Percentiles rank a stretch among this genome's conserved stretches.
Evolutionary conservation across 2,329 filamentous ascomycete genomes (phyloP).

Genomic region (Verticillium nubilum): DNA sequence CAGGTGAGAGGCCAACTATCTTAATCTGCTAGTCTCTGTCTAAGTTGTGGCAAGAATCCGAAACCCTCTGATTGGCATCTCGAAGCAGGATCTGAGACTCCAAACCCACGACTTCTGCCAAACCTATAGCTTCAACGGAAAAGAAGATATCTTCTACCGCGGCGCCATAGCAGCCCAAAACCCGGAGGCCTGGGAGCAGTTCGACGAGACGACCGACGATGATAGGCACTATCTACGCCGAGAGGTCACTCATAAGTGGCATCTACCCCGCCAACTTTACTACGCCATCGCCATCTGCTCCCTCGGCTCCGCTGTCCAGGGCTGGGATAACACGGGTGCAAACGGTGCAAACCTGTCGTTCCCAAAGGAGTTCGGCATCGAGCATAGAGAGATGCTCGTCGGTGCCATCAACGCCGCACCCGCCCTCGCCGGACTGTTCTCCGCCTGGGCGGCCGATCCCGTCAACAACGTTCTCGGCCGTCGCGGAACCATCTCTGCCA

Average conservation of each 20-base stretch:
- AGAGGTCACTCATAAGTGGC: conserved; percentile 44
- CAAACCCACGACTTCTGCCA: conserved; percentile 50
- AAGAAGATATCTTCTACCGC: conserved; percentile 40
- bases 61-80: conserved; percentile 47
- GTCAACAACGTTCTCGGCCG: conserved; percentile 54
- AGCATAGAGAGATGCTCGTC: conserved; percentile 40
- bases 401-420: conserved; percentile 52
- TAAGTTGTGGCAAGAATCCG: conserved; percentile 21
- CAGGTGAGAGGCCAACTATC: conserved; percentile 13
- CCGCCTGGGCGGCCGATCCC: conserved; percentile 56
- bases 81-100: conserved; percentile 42
- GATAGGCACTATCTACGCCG: conserved; percentile 34
- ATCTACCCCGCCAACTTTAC: conserved; percentile 41
- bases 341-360: conserved; percentile 45
- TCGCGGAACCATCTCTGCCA: conserved; percentile 59
- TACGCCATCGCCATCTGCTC: conserved; percentile 46
- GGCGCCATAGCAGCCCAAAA: conserved; percentile 48
- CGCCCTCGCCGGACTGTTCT: background rate
- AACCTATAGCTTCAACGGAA: conserved; percentile 37
- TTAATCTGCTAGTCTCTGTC: background rate
- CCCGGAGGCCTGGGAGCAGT: conserved; percentile 39
- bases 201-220: conserved; percentile 37
- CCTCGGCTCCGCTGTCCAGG: conserved; percentile 48
- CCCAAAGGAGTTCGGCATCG: conserved; percentile 36
- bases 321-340: conserved; percentile 41